Evolutionary conservation across 208 protist species (phyloP).

Genomic region (Herpetomonas tarakana): DNA sequence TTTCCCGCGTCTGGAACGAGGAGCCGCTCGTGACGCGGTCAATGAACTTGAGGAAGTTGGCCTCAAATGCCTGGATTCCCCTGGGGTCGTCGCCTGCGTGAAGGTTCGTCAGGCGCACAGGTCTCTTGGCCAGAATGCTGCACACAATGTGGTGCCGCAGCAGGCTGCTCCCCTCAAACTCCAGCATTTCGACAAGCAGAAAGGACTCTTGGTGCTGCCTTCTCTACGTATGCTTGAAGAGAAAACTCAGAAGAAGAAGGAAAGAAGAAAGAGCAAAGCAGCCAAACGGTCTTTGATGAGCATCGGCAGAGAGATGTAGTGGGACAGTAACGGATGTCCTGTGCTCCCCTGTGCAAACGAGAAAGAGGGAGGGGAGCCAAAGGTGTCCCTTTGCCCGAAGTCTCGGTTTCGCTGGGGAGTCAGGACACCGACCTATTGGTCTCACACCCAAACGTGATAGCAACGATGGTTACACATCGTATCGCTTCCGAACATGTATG

Average conservation of each 20-base stretch:
- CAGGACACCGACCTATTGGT: no score
- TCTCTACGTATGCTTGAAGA: background rate
- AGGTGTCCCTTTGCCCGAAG: no score
- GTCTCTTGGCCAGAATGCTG: conserved; percentile 75
- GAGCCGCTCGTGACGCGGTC: conserved; percentile 89
- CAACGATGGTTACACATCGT: no score
- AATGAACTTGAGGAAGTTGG: conserved; percentile 93
- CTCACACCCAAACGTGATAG: no score
- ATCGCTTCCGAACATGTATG: no score
- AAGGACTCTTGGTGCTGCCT: conserved; percentile 1
- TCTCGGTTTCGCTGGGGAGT: no score
- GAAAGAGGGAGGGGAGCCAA: no score
- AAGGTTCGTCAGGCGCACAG: conserved; percentile 64
- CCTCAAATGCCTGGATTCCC: conserved; percentile 76
- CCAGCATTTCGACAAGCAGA: conserved; percentile 39
- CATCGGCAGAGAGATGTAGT: no score
- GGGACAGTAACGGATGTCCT: no score
- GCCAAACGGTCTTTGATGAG: no score
- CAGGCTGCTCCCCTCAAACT: conserved; percentile 83
- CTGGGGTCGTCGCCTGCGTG: conserved; percentile 66
- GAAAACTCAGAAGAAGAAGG: background rate
- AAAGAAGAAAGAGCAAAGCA: conserved; percentile 9
- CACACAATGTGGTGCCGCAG: conserved; percentile 87
- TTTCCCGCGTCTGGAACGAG: conserved; percentile 58
- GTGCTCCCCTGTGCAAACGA: no score